Base-by-base conservation (phyloP, 2,329 filamentous ascomycete species). In the Beauveria bassiana region DNA sequence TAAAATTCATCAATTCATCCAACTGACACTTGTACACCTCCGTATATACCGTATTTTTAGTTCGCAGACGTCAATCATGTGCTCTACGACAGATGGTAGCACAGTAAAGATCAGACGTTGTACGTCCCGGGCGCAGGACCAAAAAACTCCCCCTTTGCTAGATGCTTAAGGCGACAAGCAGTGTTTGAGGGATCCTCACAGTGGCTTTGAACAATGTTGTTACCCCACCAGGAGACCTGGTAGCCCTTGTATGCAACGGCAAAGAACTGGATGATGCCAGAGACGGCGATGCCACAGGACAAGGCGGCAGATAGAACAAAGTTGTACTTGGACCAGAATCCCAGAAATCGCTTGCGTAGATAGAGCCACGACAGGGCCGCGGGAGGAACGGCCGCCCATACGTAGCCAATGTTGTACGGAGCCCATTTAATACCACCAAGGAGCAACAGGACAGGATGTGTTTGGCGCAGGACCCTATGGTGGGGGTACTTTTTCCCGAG, bases 361-460 rank as follows among this genome's bases (percentile, higher is more conserved):
- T 75, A 82, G 18, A 81, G 69, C 77, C 79, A 81, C 6, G 77
- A 79, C 28, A 77, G 61, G 68, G 72, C 79, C 3, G 76, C 79
- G 16, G 81, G 71, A 1, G 77, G 78, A 3, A 82, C 74, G 24
- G 75, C 73, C 1, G 78, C 78, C 73, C 75, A 77, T 40, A 77
- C 68, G 66, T 81, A 83, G n/a, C 72, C 73, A 45, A 74, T 61
- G 24, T 79, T 82, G 66, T 79, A 81, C 0, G 75, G 78, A 0
- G 75, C 73, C 72, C 75, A 78, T 40, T 68, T 64, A 49, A 75
- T 65, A 9, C 69, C 70, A 1, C 77, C 78, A 52, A 72, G 74
- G 50, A 78, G 67, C 9, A 80, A 61, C 8, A 76, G 72, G 0
- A 79, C 74, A 9, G 77, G 73, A 55, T 80, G 78, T 0, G 76